Percentiles rank a stretch among this genome's conserved stretches.
These are phyloP conservation scores for Cladosporium sp. DNA, from an alignment of 2,329 filamentous ascomycete species.

Conservation along the genomic window DNA sequence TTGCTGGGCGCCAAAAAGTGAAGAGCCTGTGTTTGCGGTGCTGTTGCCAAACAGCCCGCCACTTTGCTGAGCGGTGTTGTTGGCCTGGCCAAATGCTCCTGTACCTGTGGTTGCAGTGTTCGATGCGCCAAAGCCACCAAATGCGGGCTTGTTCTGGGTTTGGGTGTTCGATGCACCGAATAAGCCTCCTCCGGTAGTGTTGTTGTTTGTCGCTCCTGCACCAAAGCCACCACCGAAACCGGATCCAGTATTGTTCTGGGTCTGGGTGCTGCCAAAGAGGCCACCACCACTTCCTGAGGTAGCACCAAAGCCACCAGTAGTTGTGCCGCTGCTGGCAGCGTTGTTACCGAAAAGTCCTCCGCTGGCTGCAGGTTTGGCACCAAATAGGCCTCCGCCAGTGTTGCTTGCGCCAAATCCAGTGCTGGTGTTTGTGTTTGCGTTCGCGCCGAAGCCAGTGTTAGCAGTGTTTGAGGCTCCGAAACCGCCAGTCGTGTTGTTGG, in stretches of 20 bases:
- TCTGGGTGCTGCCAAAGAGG: slow-evolving; percentile 16
- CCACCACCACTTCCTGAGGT: slow-evolving; percentile 13
- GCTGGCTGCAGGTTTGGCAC: slow-evolving; percentile 35
- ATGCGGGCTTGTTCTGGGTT: slow-evolving; percentile 22
- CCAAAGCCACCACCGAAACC: slow-evolving; percentile 14
- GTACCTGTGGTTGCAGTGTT: slow-evolving; percentile 19
- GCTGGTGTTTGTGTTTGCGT: slow-evolving; percentile 25
- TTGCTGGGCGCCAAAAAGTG: slow-evolving; percentile 36
- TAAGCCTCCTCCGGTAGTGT: slow-evolving; percentile 19
- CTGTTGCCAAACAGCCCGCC: slow-evolving; percentile 38
- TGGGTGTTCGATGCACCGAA: slow-evolving; percentile 33
- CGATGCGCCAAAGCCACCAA: slow-evolving; percentile 31
- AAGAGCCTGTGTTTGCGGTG: slow-evolving; percentile 33
- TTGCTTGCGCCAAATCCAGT: slow-evolving; percentile 20
- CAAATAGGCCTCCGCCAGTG: slow-evolving; percentile 26
- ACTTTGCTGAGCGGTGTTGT: slow-evolving; percentile 25
- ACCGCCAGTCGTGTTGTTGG: slow-evolving; percentile 25
- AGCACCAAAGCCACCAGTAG: slow-evolving; percentile 9
- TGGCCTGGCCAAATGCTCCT: slow-evolving; percentile 37
- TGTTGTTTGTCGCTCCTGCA: not conserved
- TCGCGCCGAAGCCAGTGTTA: slow-evolving; percentile 20
- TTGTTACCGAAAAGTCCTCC: slow-evolving; percentile 29
- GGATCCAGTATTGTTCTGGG: not conserved
- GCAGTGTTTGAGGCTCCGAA: slow-evolving; percentile 33
- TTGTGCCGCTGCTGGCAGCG: slow-evolving; percentile 15